Evolutionary conservation across 441 rosid genomes (phyloP).

Genomic region (California macrophylla): DNA sequence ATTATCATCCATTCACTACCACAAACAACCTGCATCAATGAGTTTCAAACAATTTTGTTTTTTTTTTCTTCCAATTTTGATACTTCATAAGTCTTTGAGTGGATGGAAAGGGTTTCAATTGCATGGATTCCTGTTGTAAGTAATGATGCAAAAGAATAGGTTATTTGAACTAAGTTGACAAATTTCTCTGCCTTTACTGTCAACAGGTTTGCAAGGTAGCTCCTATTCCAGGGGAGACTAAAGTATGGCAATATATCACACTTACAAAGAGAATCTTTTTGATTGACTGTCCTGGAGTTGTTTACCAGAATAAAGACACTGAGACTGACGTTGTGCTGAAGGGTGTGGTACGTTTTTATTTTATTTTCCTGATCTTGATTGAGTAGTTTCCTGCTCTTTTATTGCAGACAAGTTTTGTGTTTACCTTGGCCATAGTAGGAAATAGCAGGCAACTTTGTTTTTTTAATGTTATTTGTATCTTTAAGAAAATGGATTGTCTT

Average conservation of each 20-base stretch:
- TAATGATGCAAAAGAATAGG: not conserved
- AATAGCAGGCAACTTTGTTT: not conserved
- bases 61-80: not conserved
- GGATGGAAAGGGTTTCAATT: not conserved
- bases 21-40: not conserved
- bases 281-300: conserved; percentile 96
- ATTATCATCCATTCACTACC: not conserved
- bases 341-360: conserved; percentile 74
- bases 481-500: conserved; percentile 1
- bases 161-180: not conserved
- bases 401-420: not conserved
- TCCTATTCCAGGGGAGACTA: conserved; percentile 94
- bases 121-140: not conserved
- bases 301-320: conserved; percentile 70
- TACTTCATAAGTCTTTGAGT: not conserved
- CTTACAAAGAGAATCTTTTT: conserved; percentile 81
- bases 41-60: not conserved
- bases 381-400: not conserved
- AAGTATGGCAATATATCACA: conserved; percentile 92
- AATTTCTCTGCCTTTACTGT: not conserved
- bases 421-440: not conserved
- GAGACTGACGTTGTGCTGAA: conserved; percentile 89
- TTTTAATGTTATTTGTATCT: not conserved
- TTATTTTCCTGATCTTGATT: conserved; percentile 3
- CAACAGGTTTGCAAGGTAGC: conserved; percentile 90